Evolutionary conservation across 2,329 filamentous ascomycete species (phyloP).

Genomic region (Xylaria arbuscula): DNA sequence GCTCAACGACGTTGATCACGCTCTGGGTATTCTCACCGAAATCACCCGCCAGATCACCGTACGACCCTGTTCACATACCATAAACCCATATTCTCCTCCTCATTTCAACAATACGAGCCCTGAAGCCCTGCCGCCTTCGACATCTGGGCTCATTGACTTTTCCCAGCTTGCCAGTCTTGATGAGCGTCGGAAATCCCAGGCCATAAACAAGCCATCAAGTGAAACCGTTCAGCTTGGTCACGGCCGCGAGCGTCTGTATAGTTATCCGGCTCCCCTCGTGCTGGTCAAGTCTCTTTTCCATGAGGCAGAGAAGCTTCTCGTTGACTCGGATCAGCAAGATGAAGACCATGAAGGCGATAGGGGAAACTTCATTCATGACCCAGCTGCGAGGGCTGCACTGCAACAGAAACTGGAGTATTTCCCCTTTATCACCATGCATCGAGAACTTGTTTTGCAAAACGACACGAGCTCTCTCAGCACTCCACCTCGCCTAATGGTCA

Average conservation of each 20-base stretch:
- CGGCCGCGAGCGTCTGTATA: constrained; percentile 39
- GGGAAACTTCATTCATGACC: constrained; percentile 2
- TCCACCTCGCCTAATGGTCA: constrained; percentile 33
- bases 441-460: constrained; percentile 19
- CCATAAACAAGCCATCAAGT: not conserved
- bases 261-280: constrained; percentile 39
- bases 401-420: constrained; percentile 33
- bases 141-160: constrained; percentile 14
- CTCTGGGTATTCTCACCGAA: constrained; percentile 31
- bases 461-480: constrained; percentile 34
- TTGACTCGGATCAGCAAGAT: not conserved
- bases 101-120: constrained; percentile 7
- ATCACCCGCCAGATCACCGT: constrained; percentile 35
- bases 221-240: constrained; percentile 34
- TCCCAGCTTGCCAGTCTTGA: constrained; percentile 13
- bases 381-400: constrained; percentile 24
- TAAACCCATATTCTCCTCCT: constrained; percentile 3
- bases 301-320: constrained; percentile 21
- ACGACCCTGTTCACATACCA: constrained; percentile 24
- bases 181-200: not conserved
- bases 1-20: constrained; percentile 37
- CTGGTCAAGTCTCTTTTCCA: constrained; percentile 36
- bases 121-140: constrained; percentile 19
- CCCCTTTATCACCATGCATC: constrained; percentile 28
- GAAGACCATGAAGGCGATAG: not conserved